A percentile compares a stretch with the other conserved stretches of the same genome.
These are phyloP conservation scores for Penicillium macrosclerotiorum DNA, from an alignment of 495 filamentous ascomycete species.

Conservation along the genomic window DNA sequence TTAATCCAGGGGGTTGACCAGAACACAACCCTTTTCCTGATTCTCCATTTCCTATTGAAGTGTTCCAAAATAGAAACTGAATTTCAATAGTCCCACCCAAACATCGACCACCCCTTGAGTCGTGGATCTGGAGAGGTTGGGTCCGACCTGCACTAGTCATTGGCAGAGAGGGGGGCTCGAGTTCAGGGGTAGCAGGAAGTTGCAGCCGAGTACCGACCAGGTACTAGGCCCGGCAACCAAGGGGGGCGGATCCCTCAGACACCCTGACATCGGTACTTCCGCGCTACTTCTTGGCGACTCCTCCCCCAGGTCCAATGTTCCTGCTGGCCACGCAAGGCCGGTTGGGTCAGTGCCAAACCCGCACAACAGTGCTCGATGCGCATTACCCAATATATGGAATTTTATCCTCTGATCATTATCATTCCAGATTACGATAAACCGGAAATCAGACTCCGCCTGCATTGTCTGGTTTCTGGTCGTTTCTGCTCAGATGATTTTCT, in stretches of 20 bases:
- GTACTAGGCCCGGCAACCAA: slow-evolving; percentile 8
- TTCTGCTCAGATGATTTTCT: no score
- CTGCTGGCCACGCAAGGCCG: slow-evolving; percentile 2
- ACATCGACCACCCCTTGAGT: slow-evolving; percentile 25
- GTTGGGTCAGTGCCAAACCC: background rate
- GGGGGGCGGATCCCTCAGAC: background rate
- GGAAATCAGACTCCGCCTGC: no score
- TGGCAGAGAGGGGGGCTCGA: background rate
- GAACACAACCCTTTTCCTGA: background rate
- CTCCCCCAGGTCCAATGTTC: slow-evolving; percentile 1
- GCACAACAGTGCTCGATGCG: background rate
- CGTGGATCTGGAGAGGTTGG: slow-evolving; percentile 12
- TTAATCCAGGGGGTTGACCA: no score
- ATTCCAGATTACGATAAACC: no score
- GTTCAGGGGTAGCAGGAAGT: slow-evolving; percentile 9
- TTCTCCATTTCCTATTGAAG: no score
- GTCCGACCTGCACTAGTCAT: slow-evolving; percentile 11
- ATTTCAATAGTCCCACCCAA: slow-evolving; percentile 22
- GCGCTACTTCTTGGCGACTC: background rate
- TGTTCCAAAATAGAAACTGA: slow-evolving; percentile 19
- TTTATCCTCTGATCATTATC: no score
- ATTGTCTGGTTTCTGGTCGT: no score
- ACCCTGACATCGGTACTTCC: background rate
- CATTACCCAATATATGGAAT: no score
- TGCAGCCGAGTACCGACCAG: background rate